Percentiles rank a stretch among this genome's conserved stretches.
Conservation (phyloP, 306 rosid genomes). For the Quercus suber region DNA sequence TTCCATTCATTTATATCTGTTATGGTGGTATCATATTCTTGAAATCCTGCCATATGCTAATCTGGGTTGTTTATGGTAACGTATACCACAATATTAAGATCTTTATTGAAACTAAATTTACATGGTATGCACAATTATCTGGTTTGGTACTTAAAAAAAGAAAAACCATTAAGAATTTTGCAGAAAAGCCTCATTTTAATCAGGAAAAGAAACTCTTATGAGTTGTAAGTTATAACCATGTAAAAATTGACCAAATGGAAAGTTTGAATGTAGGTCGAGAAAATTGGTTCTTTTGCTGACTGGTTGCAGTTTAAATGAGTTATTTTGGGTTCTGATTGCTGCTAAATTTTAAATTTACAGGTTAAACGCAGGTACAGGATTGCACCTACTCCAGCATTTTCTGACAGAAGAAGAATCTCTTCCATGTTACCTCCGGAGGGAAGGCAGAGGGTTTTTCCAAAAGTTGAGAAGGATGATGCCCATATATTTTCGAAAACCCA, state of each 20-base stretch:
- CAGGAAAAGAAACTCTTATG: not conserved
- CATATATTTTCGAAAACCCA: constrained; percentile 52
- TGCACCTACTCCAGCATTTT: constrained; percentile 43
- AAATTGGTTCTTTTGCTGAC: constrained; percentile 3
- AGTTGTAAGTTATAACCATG: not conserved
- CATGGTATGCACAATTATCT: not conserved
- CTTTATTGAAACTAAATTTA: not conserved
- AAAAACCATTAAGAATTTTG: not conserved
- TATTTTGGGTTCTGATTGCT: constrained; percentile 16
- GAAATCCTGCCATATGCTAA: not conserved
- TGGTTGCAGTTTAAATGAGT: constrained; percentile 5
- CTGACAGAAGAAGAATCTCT: constrained; percentile 57
- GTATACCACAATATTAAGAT: not conserved
- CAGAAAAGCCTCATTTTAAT: not conserved
- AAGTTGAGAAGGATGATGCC: constrained; percentile 47
- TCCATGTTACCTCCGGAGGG: constrained; percentile 44
- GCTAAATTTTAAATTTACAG: constrained; percentile 41
- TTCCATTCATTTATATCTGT: not conserved
- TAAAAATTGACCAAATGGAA: not conserved
- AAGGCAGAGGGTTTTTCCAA: constrained; percentile 51
- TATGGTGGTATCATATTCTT: not conserved
- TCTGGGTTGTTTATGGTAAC: not conserved
- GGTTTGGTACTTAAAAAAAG: not conserved
- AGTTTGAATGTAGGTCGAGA: not conserved
- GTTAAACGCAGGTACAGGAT: constrained; percentile 84